Evolutionary conservation across 202 grass and related monocot species (phyloP).

Genomic region (Hordeum pubiflorum): DNA sequence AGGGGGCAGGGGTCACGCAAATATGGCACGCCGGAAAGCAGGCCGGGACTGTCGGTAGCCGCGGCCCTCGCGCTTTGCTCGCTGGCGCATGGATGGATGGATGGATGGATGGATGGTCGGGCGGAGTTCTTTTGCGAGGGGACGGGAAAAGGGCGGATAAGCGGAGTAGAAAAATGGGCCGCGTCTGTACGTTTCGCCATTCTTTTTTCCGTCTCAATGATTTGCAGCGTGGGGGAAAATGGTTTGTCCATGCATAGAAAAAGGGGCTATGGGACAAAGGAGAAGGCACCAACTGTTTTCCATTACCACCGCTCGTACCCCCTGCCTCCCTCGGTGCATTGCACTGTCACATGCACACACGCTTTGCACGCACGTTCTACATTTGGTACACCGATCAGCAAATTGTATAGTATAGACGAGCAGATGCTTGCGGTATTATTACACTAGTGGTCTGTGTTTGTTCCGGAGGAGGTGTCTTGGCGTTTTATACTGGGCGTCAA

Average conservation of each 20-base stretch:
- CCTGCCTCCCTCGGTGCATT: not conserved
- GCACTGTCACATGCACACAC: not conserved
- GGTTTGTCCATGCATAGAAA: not conserved
- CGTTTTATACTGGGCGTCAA: not conserved
- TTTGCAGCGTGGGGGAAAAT: not conserved
- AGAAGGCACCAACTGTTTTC: constrained; percentile 13
- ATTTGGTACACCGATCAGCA: too few species aligned
- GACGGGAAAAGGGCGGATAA: too few species aligned
- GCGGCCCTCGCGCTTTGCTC: not conserved
- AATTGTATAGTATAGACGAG: not conserved
- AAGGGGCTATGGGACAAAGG: not conserved
- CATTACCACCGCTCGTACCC: not conserved
- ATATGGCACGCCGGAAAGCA: not conserved
- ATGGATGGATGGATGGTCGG: not conserved
- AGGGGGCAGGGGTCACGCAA: not conserved
- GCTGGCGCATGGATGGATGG: not conserved
- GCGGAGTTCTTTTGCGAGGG: not conserved
- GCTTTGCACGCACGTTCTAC: not conserved
- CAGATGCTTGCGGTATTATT: not conserved
- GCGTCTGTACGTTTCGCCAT: not conserved
- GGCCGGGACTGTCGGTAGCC: constrained; percentile 3
- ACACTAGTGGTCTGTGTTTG: too few species aligned
- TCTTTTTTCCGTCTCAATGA: not conserved
- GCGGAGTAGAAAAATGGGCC: not conserved
- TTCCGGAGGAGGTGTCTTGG: too few species aligned